phyloP scores from a whole-genome alignment of 129 eudicot species.

The Escallonia rubra region DNA sequence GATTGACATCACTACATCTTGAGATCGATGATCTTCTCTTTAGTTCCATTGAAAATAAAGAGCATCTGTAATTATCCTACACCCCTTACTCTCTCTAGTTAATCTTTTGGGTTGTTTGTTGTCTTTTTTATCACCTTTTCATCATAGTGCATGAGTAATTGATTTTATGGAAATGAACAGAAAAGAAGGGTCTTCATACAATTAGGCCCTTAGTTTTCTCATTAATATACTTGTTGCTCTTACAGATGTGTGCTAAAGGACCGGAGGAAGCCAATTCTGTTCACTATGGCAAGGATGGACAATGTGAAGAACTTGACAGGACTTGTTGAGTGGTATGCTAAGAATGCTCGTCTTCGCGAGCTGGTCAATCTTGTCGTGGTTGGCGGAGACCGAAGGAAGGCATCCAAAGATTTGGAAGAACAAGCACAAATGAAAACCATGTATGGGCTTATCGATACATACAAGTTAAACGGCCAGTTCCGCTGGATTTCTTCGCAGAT shows the following conservation, averaged over 20 bases:
- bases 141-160: too few relatives aligned
- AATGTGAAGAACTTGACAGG: slow-evolving; percentile 30
- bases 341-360: slow-evolving; percentile 25
- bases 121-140: too few relatives aligned
- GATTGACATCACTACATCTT: slow-evolving; percentile 23
- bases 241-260: slow-evolving; percentile 28
- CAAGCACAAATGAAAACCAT: slow-evolving; percentile 26
- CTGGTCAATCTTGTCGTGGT: slow-evolving; percentile 33
- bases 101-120: too few relatives aligned
- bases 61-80: slow-evolving; percentile 15
- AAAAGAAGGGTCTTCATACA: too few relatives aligned
- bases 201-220: too few relatives aligned
- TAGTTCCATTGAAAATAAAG: slow-evolving; percentile 18
- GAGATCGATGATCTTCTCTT: slow-evolving; percentile 25
- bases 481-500: slow-evolving; percentile 35
- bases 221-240: too few relatives aligned
- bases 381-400: slow-evolving; percentile 19
- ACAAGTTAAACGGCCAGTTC: slow-evolving; percentile 32
- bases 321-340: slow-evolving; percentile 32
- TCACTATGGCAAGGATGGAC: slow-evolving; percentile 36
- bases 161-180: too few relatives aligned
- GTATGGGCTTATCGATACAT: slow-evolving; percentile 18
- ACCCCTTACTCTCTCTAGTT: background rate
- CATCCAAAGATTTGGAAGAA: slow-evolving; percentile 30
- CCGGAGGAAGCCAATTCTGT: slow-evolving; percentile 24